phyloP scores from a whole-genome alignment of 192 early-diverging fungal genomes.

The Backusella tuberculispora region DNA sequence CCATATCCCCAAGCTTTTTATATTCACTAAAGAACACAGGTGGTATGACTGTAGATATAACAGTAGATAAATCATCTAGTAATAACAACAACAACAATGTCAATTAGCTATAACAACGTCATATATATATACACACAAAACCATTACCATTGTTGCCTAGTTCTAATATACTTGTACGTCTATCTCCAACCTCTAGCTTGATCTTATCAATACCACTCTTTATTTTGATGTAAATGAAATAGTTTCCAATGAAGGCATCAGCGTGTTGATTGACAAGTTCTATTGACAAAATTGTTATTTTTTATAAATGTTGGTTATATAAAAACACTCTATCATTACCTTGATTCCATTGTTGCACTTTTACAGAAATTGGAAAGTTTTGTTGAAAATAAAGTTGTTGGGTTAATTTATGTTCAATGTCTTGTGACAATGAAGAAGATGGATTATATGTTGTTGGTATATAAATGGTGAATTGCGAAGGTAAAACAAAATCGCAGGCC shows the following conservation, averaged over 20 bases:
- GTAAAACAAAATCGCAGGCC: conserved; percentile 39
- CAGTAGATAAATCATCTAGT: conserved; percentile 17
- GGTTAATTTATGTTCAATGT: not conserved
- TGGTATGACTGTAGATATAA: conserved; percentile 27
- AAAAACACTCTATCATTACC: no score
- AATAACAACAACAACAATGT: conserved; percentile 1
- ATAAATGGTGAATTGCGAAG: conserved; percentile 30
- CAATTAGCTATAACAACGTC: not conserved
- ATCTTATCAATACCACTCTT: not conserved
- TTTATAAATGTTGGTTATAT: no score
- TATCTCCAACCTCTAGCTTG: not conserved
- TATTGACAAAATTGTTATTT: not conserved
- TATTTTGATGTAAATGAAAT: conserved; percentile 15
- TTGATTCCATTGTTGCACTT: conserved; percentile 26
- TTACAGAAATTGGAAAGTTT: conserved; percentile 31
- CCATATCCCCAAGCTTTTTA: conserved; percentile 19
- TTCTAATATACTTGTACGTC: not conserved
- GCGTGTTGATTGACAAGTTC: not conserved
- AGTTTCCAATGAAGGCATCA: conserved; percentile 13
- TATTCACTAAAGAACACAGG: conserved; percentile 26
- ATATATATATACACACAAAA: not conserved
- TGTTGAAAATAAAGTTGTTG: not conserved
- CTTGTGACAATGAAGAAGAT: conserved; percentile 12
- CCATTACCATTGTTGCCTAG: not conserved
- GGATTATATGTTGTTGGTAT: conserved; percentile 6